These are phyloP conservation scores for Brassica incana DNA, from an alignment of 345 rosid species.

Conservation along the genomic window DNA sequence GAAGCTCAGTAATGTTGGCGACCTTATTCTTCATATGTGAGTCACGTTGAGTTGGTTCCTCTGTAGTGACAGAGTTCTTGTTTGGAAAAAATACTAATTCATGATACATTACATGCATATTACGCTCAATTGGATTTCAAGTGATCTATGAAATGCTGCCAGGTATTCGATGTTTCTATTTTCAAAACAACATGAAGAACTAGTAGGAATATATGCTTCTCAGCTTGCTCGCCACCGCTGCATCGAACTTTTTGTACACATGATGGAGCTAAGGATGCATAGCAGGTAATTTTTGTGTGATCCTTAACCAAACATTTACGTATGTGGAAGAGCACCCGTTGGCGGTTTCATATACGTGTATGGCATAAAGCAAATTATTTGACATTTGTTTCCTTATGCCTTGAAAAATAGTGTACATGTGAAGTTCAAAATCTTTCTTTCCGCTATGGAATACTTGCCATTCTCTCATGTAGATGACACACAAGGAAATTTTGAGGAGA, in stretches of 20 bases:
- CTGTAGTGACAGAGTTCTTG: not conserved
- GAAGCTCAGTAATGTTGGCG: slow-evolving; percentile 88
- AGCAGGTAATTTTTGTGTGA: slow-evolving; percentile 55
- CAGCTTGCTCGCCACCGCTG: slow-evolving; percentile 94
- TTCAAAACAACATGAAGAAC: slow-evolving; percentile 92
- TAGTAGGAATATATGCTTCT: slow-evolving; percentile 95
- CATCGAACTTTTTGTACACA: slow-evolving; percentile 92
- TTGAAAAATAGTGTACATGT: slow-evolving; percentile 66
- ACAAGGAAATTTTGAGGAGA: slow-evolving; percentile 93
- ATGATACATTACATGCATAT: slow-evolving; percentile 4
- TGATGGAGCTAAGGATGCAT: slow-evolving; percentile 93
- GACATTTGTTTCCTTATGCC: slow-evolving; percentile 25
- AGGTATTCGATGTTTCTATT: slow-evolving; percentile 96
- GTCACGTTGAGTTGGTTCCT: slow-evolving; percentile 34
- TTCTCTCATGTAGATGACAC: slow-evolving; percentile 68
- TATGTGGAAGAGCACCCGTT: slow-evolving; percentile 6
- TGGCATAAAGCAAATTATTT: slow-evolving; percentile 14
- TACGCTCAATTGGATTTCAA: slow-evolving; percentile 23
- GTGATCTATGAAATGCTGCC: slow-evolving; percentile 41
- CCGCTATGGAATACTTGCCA: slow-evolving; percentile 87
- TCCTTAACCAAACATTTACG: not conserved
- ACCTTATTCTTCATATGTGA: slow-evolving; percentile 87
- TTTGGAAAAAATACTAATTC: slow-evolving; percentile 12
- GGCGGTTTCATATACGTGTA: not conserved
- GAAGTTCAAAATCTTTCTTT: slow-evolving; percentile 84